Percentiles rank a stretch among this genome's conserved stretches.
phyloP scores from a whole-genome alignment of 1,139 yeast species.

The Hyphopichia burtonii region DNA sequence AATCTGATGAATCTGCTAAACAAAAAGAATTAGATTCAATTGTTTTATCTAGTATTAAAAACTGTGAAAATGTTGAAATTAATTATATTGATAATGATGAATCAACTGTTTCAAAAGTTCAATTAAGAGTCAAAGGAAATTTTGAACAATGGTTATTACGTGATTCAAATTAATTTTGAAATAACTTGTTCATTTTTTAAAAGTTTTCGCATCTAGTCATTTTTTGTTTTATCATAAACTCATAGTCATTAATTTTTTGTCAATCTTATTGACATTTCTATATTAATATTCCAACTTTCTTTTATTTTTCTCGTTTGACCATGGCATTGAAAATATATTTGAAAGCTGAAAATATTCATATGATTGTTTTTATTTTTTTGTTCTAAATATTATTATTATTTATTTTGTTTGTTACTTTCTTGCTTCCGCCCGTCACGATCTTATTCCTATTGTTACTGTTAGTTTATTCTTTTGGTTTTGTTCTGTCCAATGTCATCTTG shows the following conservation, averaged over 20 bases:
- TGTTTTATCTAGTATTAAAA: constrained; percentile 32
- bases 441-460: not conserved
- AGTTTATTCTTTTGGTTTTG: not conserved
- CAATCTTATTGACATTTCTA: not conserved
- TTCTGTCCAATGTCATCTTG: not conserved
- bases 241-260: not conserved
- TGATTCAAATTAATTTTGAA: not conserved
- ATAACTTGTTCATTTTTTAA: not conserved
- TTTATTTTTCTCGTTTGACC: too few relatives aligned
- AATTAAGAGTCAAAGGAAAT: constrained; percentile 42
- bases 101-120: constrained; percentile 26
- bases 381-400: not conserved
- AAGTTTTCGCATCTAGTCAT: not conserved
- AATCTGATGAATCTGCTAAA: constrained; percentile 13
- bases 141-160: constrained; percentile 46
- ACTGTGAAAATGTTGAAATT: constrained; percentile 41
- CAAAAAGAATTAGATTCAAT: constrained; percentile 19
- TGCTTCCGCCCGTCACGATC: constrained; percentile 2
- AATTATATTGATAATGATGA: constrained; percentile 27
- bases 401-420: not conserved
- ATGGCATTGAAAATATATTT: too few relatives aligned
- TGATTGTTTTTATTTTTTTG: not conserved
- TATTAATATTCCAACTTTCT: too few relatives aligned
- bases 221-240: not conserved
- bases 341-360: too few relatives aligned